These are phyloP conservation scores for Aspergillus fumigatus DNA, from an alignment of 2,329 filamentous ascomycete genomes.

Conservation along the genomic window DNA sequence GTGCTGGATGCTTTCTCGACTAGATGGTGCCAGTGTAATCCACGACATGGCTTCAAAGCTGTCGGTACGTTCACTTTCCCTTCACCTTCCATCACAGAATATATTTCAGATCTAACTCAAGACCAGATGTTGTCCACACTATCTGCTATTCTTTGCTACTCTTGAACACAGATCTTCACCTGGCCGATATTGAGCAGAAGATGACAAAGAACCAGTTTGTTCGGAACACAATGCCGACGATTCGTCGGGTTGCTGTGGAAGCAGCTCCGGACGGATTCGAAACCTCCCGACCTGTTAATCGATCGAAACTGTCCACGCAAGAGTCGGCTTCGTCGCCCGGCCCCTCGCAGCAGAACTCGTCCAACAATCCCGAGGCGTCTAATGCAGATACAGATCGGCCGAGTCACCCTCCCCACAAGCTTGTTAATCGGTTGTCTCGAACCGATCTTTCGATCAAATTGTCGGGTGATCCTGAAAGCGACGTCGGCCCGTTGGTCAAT, in stretches of 20 bases:
- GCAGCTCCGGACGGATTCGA: conserved; percentile 65
- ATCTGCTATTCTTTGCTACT: conserved; percentile 95
- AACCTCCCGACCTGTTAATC: conserved; percentile 41
- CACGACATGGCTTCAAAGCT: conserved; percentile 86
- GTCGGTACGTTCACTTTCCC: conserved; percentile 54
- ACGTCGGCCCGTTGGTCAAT: conserved; percentile 68
- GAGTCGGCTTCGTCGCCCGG: conserved; percentile 25
- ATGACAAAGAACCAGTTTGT: conserved; percentile 95
- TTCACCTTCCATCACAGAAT: background rate
- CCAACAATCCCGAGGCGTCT: conserved; percentile 14
- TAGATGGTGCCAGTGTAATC: conserved; percentile 91
- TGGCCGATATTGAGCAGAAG: conserved; percentile 92
- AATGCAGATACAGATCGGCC: conserved; percentile 17
- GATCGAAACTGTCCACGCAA: conserved; percentile 36
- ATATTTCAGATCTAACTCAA: conserved; percentile 26
- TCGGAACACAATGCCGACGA: conserved; percentile 91
- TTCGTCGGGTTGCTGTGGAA: conserved; percentile 70
- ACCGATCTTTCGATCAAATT: conserved; percentile 23
- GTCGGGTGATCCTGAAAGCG: conserved; percentile 27
- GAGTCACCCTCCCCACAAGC: conserved; percentile 15
- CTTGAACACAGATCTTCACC: conserved; percentile 90
- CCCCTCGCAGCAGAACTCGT: conserved; percentile 5
- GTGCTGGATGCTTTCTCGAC: conserved; percentile 85
- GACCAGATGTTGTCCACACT: conserved; percentile 83
- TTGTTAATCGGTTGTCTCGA: conserved; percentile 23